A percentile compares a stretch with the other conserved stretches of the same genome.
Evolutionary conservation across 2,329 filamentous ascomycete species (phyloP).

Genomic region (Berkeleyomyces basicola): DNA sequence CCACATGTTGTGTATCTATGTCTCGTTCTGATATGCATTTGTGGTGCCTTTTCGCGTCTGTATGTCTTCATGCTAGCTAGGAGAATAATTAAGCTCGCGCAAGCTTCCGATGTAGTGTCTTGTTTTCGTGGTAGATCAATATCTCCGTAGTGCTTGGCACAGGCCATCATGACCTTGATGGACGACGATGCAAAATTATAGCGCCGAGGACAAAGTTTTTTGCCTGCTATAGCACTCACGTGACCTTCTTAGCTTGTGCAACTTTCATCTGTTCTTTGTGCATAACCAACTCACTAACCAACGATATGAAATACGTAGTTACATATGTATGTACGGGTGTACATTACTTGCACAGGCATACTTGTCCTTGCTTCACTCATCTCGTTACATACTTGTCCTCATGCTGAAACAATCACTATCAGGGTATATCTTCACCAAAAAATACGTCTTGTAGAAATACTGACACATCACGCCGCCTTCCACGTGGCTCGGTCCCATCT

Average conservation of each 20-base stretch:
- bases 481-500: conserved; percentile 2
- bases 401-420: background rate
- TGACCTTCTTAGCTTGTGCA: background rate
- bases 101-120: too few species aligned
- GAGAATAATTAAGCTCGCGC: too few species aligned
- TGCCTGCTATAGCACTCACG: background rate
- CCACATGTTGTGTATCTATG: background rate
- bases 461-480: background rate
- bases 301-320: background rate
- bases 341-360: too few species aligned
- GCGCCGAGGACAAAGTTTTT: background rate
- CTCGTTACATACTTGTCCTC: background rate
- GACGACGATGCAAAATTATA: background rate
- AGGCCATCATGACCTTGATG: too few species aligned
- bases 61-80: background rate
- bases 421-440: background rate
- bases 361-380: background rate
- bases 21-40: background rate
- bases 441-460: background rate
- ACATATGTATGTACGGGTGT: too few species aligned
- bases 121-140: background rate
- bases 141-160: background rate
- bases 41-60: background rate
- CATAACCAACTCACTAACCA: background rate
- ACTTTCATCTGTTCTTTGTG: background rate